Base-by-base conservation (phyloP, 2,329 filamentous ascomycete genomes). In the Scleromitrula shiraiana region DNA sequence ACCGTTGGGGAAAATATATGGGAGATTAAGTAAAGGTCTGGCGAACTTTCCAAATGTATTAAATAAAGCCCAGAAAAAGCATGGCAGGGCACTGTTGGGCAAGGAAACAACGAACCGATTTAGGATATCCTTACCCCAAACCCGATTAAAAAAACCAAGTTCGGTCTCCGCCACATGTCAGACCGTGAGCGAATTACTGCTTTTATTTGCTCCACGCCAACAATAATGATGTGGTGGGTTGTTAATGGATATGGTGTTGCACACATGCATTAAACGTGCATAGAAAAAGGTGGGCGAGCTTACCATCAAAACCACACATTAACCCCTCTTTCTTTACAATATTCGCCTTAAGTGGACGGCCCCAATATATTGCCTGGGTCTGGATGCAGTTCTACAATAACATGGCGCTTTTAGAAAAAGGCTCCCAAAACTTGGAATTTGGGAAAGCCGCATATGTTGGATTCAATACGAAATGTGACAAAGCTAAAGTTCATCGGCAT, bases 161-260 rank as follows among this genome's bases (percentile, higher is more conserved):
- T 44, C 41, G 46, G 22, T 49, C 41, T 38, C 41, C 30, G 44
- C 47, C 29, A 44, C 41, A 33, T 46, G 46, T 39, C 26, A 39
- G 33, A 30, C 27, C n/a, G 30, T 43, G 29, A 35, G 38, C 15
- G 23, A 43, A 49, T 42, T 38, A 24, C 38, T 22, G 37, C 27
- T 33, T 37, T 37, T 39, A 29, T 15, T 35, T 19, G 8, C 24
- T 45, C 39, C 47, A 48, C 46, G 46, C 46, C 46, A 50, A 40
- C 46, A 49, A 20, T 12, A 32, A 46, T 50, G 47, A 50, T 50
- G 47, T 50, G 47, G 29, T 50, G 35, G 47, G 47, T 24, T 45
- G 47, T 46, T 17, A 50, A 46, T 50, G 47, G 47, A 46, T 50
- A 45, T 35, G 23, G 46, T 36, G 46, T 43, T 41, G 46, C 33